Percentiles rank a stretch among this genome's conserved stretches.
Evolutionary conservation across 805 yeast species (phyloP).

Genomic region (Starmerella apicola): DNA sequence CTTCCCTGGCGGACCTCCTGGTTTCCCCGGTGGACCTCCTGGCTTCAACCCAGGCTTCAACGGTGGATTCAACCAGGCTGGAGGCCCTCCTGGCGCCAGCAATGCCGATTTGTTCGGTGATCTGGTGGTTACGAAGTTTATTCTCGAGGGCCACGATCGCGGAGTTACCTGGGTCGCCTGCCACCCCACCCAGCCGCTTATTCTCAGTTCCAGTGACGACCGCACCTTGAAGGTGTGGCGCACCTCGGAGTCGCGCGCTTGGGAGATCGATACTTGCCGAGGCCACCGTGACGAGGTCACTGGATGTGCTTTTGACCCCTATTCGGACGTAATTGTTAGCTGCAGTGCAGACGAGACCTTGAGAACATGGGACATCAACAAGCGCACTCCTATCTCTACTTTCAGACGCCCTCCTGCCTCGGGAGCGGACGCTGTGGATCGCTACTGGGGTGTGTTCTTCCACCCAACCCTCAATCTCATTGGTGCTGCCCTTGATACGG

Average conservation of each 20-base stretch:
- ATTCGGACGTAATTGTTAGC: slow-evolving; percentile 80
- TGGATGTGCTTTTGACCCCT: slow-evolving; percentile 83
- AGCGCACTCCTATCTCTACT: slow-evolving; percentile 84
- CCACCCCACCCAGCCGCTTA: slow-evolving; percentile 91
- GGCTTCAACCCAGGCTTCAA: slow-evolving; percentile 2
- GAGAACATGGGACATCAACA: slow-evolving; percentile 93
- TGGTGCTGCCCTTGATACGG: slow-evolving; percentile 94
- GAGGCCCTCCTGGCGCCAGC: slow-evolving; percentile 2
- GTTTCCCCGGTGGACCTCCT: slow-evolving; percentile 7
- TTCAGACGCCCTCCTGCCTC: slow-evolving; percentile 58
- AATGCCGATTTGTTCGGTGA: slow-evolving; percentile 74
- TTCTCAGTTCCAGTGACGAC: slow-evolving; percentile 94
- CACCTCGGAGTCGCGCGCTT: slow-evolving; percentile 93
- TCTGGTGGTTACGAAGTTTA: slow-evolving; percentile 86
- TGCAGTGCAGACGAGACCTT: slow-evolving; percentile 94
- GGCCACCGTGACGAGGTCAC: slow-evolving; percentile 94
- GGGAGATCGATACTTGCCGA: slow-evolving; percentile 98
- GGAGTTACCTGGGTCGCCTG: slow-evolving; percentile 98
- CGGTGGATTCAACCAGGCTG: neutral
- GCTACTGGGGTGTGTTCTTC: slow-evolving; percentile 76
- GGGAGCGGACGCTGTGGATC: neutral
- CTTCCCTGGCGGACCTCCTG: slow-evolving; percentile 5
- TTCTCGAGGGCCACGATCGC: slow-evolving; percentile 93
- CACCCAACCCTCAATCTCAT: slow-evolving; percentile 87
- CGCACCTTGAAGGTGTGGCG: slow-evolving; percentile 93